phyloP scores from a whole-genome alignment of 192 early-diverging fungal genomes.

The Haplosporangium gracile region DNA sequence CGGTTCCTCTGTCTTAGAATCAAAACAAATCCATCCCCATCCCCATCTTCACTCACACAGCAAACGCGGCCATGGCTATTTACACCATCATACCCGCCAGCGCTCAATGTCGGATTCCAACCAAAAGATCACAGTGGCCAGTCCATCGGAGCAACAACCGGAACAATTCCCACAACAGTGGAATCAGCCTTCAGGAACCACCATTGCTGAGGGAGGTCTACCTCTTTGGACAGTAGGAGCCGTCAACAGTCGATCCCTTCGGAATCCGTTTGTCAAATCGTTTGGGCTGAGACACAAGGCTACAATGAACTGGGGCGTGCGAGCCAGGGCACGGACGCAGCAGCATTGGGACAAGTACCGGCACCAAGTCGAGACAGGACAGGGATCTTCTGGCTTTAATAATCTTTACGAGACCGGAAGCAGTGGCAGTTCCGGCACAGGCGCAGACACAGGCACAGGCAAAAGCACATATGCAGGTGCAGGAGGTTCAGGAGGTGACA shows the following conservation, averaged over 20 bases:
- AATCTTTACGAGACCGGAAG: background rate
- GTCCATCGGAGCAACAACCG: background rate
- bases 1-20: background rate
- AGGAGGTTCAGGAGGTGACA: background rate
- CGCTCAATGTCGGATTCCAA: background rate
- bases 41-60: background rate
- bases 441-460: no score
- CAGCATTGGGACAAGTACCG: constrained; percentile 31
- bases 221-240: background rate
- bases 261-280: constrained; percentile 11
- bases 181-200: background rate
- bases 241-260: background rate
- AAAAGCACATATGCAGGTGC: background rate
- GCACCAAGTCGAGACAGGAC: constrained; percentile 14
- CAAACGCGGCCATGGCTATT: background rate
- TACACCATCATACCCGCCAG: background rate
- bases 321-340: constrained; percentile 15
- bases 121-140: background rate
- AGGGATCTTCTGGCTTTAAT: background rate
- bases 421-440: background rate
- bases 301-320: constrained; percentile 42
- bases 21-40: background rate
- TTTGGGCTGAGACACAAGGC: constrained; percentile 35
- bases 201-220: background rate
- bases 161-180: background rate